Evolutionary conservation across 2,329 filamentous ascomycete genomes (phyloP), one percentile per base, ranked within the genome.

Genomic region (Epichloe hybrida): DNA sequence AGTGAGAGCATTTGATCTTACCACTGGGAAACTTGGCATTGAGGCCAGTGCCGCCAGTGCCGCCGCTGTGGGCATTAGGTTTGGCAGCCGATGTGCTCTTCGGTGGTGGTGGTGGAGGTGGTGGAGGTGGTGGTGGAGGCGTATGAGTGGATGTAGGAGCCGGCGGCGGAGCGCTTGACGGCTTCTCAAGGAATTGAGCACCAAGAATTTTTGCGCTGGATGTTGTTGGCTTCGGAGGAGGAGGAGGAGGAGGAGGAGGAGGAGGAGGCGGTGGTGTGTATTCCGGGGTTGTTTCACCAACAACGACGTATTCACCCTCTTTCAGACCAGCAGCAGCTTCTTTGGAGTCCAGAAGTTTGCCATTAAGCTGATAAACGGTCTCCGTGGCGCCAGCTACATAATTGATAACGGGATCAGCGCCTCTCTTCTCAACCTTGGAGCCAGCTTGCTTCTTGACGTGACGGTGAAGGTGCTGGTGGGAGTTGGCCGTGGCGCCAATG

Each of bases 21-120:
- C 87, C 87, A 66, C 84, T 83, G 12, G 85, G 86, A 74, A 97
- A 97, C 7, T 81, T 71, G 15, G 70, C 69, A 57, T 81, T 72
- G 50, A 91, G 57, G 48, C 86, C 86, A 23, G 61, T 71, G 48
- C 66, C 72, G 35, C 50, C 49, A 15, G 3, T 15, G 35, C 35
- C 35, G 2, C 35, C 35, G 13, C 13, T n/a, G 36, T 4, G 27
- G 27, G 9, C 3, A 31, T 9, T 31, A 21, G 60, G 50, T 46
- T 54, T 61, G 42, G 67, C 55, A 31, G 65, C 17, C 13, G 23
- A 36, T 3, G 13, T 21, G 40, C 17, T 48, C 51, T 50, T 55
- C n/a, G 50, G 61, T 48, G 43, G 61, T 56, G 56, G 60, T 54
- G 50, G 41, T 31, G 27, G 27, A 11, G 27, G 27, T 1, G 27